These are phyloP conservation scores for Pulveroboletus sp. DNA, from an alignment of 768 basidiomycete species.

Conservation along the genomic window DNA sequence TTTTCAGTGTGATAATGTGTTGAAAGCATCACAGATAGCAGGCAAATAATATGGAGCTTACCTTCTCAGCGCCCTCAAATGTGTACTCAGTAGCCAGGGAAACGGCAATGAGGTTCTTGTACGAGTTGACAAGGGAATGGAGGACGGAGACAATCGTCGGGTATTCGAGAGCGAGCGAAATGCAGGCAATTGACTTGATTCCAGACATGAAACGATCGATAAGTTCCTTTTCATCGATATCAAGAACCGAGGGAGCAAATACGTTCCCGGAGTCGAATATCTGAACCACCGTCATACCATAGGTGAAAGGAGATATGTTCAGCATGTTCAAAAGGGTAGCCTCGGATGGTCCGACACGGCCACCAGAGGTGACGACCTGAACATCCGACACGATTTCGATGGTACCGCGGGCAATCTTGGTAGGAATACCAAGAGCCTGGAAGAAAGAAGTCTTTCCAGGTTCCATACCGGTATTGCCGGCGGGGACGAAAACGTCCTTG, in stretches of 20 bases:
- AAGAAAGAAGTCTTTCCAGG: conserved; percentile 99
- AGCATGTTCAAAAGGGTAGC: conserved; percentile 99
- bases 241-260: conserved; percentile 87
- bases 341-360: conserved; percentile 94
- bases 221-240: conserved; percentile 88
- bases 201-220: conserved; percentile 88
- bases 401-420: conserved; percentile 99
- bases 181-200: conserved; percentile 91
- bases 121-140: conserved; percentile 96
- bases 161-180: conserved; percentile 94
- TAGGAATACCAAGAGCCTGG: conserved; percentile 99
- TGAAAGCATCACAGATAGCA: conserved; percentile 22
- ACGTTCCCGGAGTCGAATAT: conserved; percentile 93
- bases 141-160: conserved; percentile 91
- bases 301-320: conserved; percentile 99
- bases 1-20: conserved; percentile 71
- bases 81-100: conserved; percentile 89
- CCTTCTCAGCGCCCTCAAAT: conserved; percentile 93
- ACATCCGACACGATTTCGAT: conserved; percentile 99
- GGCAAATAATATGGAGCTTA: conserved; percentile 32
- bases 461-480: conserved; percentile 99
- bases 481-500: conserved; percentile 87
- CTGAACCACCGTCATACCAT: conserved; percentile 97
- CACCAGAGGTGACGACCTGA: conserved; percentile 88
- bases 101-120: conserved; percentile 96